Evolutionary conservation across 2,329 filamentous ascomycete genomes (phyloP).

Genomic region (Pseudocercospora crystallina): DNA sequence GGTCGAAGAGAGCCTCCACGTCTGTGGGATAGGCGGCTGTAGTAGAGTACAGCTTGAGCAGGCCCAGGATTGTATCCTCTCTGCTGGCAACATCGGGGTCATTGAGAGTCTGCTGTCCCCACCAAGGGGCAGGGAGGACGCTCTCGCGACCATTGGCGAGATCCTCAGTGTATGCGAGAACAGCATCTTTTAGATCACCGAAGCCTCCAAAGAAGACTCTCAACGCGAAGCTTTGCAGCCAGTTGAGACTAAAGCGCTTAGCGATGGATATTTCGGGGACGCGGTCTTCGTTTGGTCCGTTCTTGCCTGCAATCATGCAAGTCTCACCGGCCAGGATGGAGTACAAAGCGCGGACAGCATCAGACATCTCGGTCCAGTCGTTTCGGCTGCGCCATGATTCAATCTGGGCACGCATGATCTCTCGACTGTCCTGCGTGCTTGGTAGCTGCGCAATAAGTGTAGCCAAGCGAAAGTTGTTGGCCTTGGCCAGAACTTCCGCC

Average conservation of each 20-base stretch:
- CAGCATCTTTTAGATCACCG: slow-evolving; percentile 67
- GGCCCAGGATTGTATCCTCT: slow-evolving; percentile 82
- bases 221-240: slow-evolving; percentile 90
- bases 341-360: slow-evolving; percentile 82
- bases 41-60: slow-evolving; percentile 63
- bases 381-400: slow-evolving; percentile 80
- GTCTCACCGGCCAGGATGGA: slow-evolving; percentile 86
- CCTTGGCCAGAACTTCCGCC: slow-evolving; percentile 73
- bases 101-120: slow-evolving; percentile 6
- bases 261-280: slow-evolving; percentile 78
- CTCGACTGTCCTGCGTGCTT: slow-evolving; percentile 65
- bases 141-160: slow-evolving; percentile 68
- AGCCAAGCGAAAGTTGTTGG: slow-evolving; percentile 78
- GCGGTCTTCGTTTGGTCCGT: slow-evolving; percentile 75
- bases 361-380: slow-evolving; percentile 81
- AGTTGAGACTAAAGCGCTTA: slow-evolving; percentile 80
- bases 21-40: slow-evolving; percentile 34
- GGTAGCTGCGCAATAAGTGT: slow-evolving; percentile 82
- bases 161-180: slow-evolving; percentile 72
- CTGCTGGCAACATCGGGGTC: slow-evolving; percentile 42
- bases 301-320: slow-evolving; percentile 77
- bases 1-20: slow-evolving; percentile 70
- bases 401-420: slow-evolving; percentile 77
- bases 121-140: slow-evolving; percentile 70
- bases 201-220: slow-evolving; percentile 84